Base-by-base conservation (phyloP, 1,139 yeast genomes). In the Geotrichum cucujoidarum region DNA sequence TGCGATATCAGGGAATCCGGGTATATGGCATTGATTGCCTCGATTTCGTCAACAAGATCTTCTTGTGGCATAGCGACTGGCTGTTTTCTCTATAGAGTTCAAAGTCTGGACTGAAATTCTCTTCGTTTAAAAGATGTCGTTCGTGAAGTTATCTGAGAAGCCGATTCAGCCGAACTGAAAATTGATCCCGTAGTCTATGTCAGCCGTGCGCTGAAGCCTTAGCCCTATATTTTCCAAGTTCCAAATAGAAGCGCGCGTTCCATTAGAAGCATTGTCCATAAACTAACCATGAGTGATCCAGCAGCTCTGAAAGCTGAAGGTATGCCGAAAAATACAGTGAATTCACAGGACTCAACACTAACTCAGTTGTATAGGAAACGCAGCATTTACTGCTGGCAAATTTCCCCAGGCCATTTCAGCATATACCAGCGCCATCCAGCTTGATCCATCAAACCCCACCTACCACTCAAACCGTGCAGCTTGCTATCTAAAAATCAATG, bases 391-490 rank as follows among this genome's bases (percentile, higher is more conserved):
- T 57, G 71, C 70, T 16, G 80, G 82, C 37, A 72, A 78, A 52
- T 84, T 71, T 60, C 71, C 72, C 2, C 74, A 75, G 34, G 97
- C 97, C 4, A 71, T 84, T 4, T 79, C 75, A 4, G 63, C 72
- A 10, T 92, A 92, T 64, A 75, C 92, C 1, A 62, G 72, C 55
- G 97, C 97, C 16, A 84, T 89, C 39, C 80, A 73, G 33, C 57
- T 78, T 16, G 83, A 80, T 56, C 72, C 77, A 1, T 59, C 67
- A 3, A 80, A 84, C 58, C 83, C 84, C 2, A 86, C 87, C 13
- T 88, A 81, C 63, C 78, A 77, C 53, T 86, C 95, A 24, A 89
- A 89, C 70, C 78, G 95, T 64, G 96, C 96, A 20, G 95, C 95
- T 65, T 73, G 88, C 39, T 73, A 76, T 54, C 64, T 85, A 45